These are phyloP conservation scores for Saccharum hybrid DNA, from an alignment of 202 grass and related monocot genomes.

Conservation along the genomic window DNA sequence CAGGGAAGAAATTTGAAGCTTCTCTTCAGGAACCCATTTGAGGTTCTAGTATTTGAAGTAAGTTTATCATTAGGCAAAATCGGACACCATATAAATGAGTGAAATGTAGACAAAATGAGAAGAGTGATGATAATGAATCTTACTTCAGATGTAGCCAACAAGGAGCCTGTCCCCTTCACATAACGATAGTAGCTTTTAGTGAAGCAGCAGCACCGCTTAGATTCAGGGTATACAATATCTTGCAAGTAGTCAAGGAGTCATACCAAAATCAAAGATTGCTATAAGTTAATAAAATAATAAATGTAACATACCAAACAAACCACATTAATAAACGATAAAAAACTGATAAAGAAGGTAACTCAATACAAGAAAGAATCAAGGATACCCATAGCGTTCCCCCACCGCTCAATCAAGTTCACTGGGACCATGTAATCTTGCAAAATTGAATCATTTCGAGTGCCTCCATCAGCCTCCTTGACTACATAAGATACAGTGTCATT, in stretches of 20 bases:
- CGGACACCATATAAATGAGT: background rate
- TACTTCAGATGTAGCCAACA: conserved; percentile 76
- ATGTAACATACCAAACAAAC: background rate
- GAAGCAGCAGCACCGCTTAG: conserved; percentile 91
- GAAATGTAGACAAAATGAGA: conserved; percentile 27
- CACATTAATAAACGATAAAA: conserved; percentile 20
- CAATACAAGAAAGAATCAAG: conserved; percentile 32
- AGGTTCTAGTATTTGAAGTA: conserved; percentile 58
- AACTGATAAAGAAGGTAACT: background rate
- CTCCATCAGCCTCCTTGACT: conserved; percentile 58
- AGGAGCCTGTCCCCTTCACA: conserved; percentile 92
- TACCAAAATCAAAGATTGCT: conserved; percentile 4
- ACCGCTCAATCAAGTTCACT: conserved; percentile 84
- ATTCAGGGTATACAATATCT: conserved; percentile 91
- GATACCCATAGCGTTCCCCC: conserved; percentile 99
- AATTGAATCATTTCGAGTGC: conserved; percentile 11
- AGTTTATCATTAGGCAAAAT: conserved; percentile 32
- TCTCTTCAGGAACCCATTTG: conserved; percentile 58
- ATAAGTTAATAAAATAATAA: conserved; percentile 7
- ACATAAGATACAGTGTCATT: conserved; percentile 22
- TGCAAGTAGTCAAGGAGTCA: conserved; percentile 54
- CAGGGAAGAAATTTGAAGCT: conserved; percentile 61
- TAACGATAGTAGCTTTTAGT: conserved; percentile 96
- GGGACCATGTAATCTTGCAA: conserved; percentile 65
- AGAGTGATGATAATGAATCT: conserved; percentile 36